Percentiles rank a stretch among this genome's conserved stretches.
These are phyloP conservation scores for Ambispora gerdemannii DNA, from an alignment of 192 early-diverging fungal species.

Conservation along the genomic window DNA sequence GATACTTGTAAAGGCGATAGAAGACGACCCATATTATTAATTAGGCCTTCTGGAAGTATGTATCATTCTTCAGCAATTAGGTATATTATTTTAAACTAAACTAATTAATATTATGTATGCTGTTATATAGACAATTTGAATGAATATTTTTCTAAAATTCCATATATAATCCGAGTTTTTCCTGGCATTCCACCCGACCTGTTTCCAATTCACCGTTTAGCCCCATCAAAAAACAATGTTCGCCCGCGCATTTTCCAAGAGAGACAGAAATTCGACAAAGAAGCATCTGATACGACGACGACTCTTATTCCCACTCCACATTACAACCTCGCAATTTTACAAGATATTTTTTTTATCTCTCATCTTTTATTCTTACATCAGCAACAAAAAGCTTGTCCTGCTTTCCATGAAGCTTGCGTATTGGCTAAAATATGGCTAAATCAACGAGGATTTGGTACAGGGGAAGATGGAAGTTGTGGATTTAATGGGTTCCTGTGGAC, in stretches of 20 bases:
- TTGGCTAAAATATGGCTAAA: constrained; percentile 82
- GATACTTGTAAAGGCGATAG: constrained; percentile 56
- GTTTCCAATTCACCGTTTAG: constrained; percentile 68
- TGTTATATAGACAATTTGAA: constrained; percentile 51
- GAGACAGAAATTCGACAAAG: constrained; percentile 34
- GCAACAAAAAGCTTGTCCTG: constrained; percentile 64
- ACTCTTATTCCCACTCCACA: constrained; percentile 71
- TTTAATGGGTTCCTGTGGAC: constrained; percentile 78
- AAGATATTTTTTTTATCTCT: constrained; percentile 68
- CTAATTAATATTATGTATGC: constrained; percentile 3
- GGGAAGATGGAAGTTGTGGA: constrained; percentile 39
- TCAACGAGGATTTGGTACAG: constrained; percentile 65
- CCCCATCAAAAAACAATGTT: constrained; percentile 80
- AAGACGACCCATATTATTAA: constrained; percentile 59
- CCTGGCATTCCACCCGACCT: constrained; percentile 64
- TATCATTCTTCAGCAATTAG: too few species aligned
- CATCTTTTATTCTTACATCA: constrained; percentile 79
- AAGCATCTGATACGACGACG: constrained; percentile 9
- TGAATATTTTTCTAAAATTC: constrained; percentile 63
- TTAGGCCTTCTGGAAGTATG: constrained; percentile 55
- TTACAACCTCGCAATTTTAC: constrained; percentile 82
- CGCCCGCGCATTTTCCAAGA: constrained; percentile 35
- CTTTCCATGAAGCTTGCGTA: constrained; percentile 76
- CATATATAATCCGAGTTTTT: constrained; percentile 72
- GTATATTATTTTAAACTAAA: too few species aligned